phyloP scores from a whole-genome alignment of 2,329 filamentous ascomycete genomes.

The Ascochyta pisi region DNA sequence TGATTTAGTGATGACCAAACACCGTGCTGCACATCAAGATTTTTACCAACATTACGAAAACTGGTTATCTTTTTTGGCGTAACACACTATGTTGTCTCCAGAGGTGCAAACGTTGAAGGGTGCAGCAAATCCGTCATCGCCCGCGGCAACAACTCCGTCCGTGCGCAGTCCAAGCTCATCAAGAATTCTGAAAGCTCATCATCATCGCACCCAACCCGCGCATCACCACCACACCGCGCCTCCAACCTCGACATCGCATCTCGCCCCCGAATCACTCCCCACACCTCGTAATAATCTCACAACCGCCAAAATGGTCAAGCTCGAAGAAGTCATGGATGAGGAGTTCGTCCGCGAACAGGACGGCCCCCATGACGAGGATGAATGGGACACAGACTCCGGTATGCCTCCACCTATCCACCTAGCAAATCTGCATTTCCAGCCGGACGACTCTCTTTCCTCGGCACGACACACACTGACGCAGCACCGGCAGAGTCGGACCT shows the following conservation, averaged over 20 bases:
- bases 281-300: background rate
- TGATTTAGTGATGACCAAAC: too few species aligned
- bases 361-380: conserved; percentile 76
- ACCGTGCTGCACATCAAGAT: too few species aligned
- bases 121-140: too few species aligned
- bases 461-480: background rate
- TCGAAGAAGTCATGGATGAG: conserved; percentile 96
- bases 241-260: background rate
- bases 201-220: conserved; percentile 11
- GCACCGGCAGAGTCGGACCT: conserved; percentile 13
- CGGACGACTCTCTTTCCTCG: background rate
- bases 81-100: too few species aligned
- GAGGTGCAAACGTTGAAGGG: too few species aligned
- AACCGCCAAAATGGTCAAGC: conserved; percentile 80
- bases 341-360: conserved; percentile 79
- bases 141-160: too few species aligned
- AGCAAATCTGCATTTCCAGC: background rate
- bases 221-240: conserved; percentile 3
- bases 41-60: too few species aligned
- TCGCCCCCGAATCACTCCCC: background rate
- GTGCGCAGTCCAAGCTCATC: background rate
- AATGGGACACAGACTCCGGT: conserved; percentile 94
- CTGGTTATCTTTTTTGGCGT: too few species aligned
- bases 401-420: conserved; percentile 59
- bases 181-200: conserved; percentile 20